Conservation (phyloP, 495 filamentous ascomycete genomes). For the Aspergillus haitiensis region DNA sequence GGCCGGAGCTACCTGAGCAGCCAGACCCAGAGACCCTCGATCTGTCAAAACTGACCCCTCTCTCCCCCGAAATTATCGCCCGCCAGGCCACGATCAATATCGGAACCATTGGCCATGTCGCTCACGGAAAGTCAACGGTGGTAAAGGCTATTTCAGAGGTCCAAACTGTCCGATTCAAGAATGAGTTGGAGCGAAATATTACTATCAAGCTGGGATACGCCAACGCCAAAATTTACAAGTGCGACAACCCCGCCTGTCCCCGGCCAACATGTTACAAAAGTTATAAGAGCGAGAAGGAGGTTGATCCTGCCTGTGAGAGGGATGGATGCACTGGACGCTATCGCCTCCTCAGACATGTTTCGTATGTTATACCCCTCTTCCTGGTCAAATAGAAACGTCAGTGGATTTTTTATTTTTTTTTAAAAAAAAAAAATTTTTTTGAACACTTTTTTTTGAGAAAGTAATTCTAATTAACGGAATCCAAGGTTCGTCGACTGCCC, state of each 20-base stretch:
- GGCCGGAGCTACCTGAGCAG: slow-evolving; percentile 77
- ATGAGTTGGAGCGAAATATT: slow-evolving; percentile 97
- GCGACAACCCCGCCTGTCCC: slow-evolving; percentile 86
- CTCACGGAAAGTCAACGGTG: slow-evolving; percentile 96
- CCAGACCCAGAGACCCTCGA: slow-evolving; percentile 86
- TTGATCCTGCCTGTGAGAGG: slow-evolving; percentile 91
- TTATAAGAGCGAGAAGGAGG: slow-evolving; percentile 97
- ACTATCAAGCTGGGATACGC: slow-evolving; percentile 99
- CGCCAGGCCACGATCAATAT: slow-evolving; percentile 99
- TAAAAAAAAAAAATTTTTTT: no score
- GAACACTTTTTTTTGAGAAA: no score
- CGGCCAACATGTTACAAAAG: slow-evolving; percentile 94
- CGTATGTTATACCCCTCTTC: slow-evolving; percentile 55
- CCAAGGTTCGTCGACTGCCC: slow-evolving; percentile 89
- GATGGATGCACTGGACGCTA: slow-evolving; percentile 87
- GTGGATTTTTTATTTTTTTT: no score
- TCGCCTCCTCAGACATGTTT: slow-evolving; percentile 80
- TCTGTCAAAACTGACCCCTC: slow-evolving; percentile 70
- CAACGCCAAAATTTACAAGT: slow-evolving; percentile 99
- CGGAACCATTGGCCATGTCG: slow-evolving; percentile 97
- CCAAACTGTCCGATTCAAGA: slow-evolving; percentile 99
- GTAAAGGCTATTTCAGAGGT: slow-evolving; percentile 99
- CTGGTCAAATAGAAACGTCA: neutral
- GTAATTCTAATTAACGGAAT: slow-evolving; percentile 1
- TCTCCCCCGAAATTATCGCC: slow-evolving; percentile 94